Evolutionary conservation across 164 flowering plant genomes (phyloP).

Genomic region (Macadamia integrifolia): DNA sequence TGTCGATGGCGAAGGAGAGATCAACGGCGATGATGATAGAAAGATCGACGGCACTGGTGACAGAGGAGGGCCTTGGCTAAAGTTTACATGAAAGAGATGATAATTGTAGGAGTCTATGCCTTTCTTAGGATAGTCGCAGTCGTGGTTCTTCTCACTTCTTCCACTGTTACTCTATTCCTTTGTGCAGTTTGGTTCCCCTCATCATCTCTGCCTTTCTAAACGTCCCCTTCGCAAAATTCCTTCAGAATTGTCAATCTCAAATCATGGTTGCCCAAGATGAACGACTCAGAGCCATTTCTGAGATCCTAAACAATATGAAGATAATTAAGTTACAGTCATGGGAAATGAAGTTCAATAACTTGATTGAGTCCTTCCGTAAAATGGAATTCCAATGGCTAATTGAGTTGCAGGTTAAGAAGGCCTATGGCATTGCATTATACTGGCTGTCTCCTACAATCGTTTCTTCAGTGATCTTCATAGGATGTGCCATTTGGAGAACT

Average conservation of each 20-base stretch:
- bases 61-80: neutral
- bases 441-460: slow-evolving; percentile 7
- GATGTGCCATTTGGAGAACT: slow-evolving; percentile 39
- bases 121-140: slow-evolving; percentile 43
- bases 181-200: slow-evolving; percentile 52
- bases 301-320: too few relatives aligned
- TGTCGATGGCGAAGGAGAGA: too few relatives aligned
- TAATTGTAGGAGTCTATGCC: slow-evolving; percentile 35
- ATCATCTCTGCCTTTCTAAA: slow-evolving; percentile 53
- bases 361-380: slow-evolving; percentile 45
- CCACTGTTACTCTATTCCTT: slow-evolving; percentile 66
- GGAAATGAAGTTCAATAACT: slow-evolving; percentile 70
- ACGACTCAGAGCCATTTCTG: too few relatives aligned
- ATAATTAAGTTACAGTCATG: slow-evolving; percentile 50
- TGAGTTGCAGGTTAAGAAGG: slow-evolving; percentile 21
- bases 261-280: slow-evolving; percentile 30
- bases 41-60: too few relatives aligned
- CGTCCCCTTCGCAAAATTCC: slow-evolving; percentile 63
- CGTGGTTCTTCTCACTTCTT: slow-evolving; percentile 19
- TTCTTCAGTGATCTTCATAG: slow-evolving; percentile 59
- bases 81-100: too few relatives aligned
- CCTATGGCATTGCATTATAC: too few relatives aligned
- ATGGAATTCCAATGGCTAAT: slow-evolving; percentile 63
- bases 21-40: too few relatives aligned
- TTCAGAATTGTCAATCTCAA: slow-evolving; percentile 46